Evolutionary conservation across 805 yeast species (phyloP).

Genomic region (Sugiyamaella mastotermitis): DNA sequence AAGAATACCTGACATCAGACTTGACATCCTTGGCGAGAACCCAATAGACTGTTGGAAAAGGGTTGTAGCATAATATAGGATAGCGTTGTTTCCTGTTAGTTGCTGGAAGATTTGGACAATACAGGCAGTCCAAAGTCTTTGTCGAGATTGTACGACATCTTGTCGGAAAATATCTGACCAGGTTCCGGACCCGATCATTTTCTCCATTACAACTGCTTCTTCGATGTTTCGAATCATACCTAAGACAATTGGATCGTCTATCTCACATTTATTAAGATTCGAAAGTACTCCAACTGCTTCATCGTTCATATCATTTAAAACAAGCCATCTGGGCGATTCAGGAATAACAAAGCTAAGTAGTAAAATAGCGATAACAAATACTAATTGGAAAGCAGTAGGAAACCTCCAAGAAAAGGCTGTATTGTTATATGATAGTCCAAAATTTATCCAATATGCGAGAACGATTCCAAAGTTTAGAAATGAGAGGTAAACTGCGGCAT

Average conservation of each 20-base stretch:
- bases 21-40: slow-evolving; percentile 1
- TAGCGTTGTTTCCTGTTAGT: not conserved
- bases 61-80: not conserved
- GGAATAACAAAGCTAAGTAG: slow-evolving; percentile 34
- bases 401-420: slow-evolving; percentile 52
- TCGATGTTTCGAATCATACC: not conserved
- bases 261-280: slow-evolving; percentile 32
- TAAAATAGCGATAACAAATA: slow-evolving; percentile 45
- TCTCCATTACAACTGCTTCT: slow-evolving; percentile 3
- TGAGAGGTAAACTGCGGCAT: slow-evolving; percentile 58
- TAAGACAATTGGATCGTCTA: not conserved
- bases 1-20: slow-evolving; percentile 6
- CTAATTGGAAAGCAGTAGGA: slow-evolving; percentile 53
- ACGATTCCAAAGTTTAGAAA: slow-evolving; percentile 57
- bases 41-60: slow-evolving; percentile 1
- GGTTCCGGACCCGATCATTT: not conserved
- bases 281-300: slow-evolving; percentile 38
- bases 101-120: slow-evolving; percentile 10
- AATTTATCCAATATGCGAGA: slow-evolving; percentile 52
- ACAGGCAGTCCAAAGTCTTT: slow-evolving; percentile 13
- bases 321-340: slow-evolving; percentile 41
- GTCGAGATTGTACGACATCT: slow-evolving; percentile 5
- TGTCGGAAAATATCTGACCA: slow-evolving; percentile 5
- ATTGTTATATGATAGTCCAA: slow-evolving; percentile 41
- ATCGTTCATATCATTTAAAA: slow-evolving; percentile 43